phyloP scores from a whole-genome alignment of 2,329 filamentous ascomycete species.

The Teratosphaeria zuluensis region DNA sequence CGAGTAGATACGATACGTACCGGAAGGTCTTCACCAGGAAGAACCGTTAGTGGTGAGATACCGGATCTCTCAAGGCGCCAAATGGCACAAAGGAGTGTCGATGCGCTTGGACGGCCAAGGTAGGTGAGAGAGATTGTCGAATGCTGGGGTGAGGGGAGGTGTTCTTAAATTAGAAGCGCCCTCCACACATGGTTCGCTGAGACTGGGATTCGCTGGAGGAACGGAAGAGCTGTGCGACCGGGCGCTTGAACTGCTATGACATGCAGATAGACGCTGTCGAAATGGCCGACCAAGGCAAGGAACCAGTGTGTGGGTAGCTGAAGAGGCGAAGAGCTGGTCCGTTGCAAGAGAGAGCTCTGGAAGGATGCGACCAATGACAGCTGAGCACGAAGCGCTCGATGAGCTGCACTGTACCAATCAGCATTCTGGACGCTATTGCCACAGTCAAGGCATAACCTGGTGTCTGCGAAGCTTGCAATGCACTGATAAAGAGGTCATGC shows the following conservation, averaged over 20 bases:
- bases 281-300: not conserved
- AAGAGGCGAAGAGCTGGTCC: not conserved
- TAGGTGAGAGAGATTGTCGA: slow-evolving; percentile 8
- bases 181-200: slow-evolving; percentile 21
- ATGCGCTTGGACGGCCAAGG: slow-evolving; percentile 12
- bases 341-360: not conserved
- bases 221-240: not conserved
- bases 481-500: not conserved
- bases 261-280: slow-evolving; percentile 7
- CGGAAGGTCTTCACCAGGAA: slow-evolving; percentile 24
- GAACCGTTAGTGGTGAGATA: slow-evolving; percentile 22
- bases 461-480: not conserved
- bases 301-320: not conserved
- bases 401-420: slow-evolving; percentile 11
- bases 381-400: slow-evolving; percentile 4
- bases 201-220: slow-evolving; percentile 3
- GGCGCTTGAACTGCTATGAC: slow-evolving; percentile 3
- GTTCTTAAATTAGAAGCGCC: slow-evolving; percentile 20
- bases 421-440: slow-evolving; percentile 11
- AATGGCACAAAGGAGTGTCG: slow-evolving; percentile 17
- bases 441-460: not conserved
- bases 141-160: slow-evolving; percentile 7
- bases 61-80: slow-evolving; percentile 24
- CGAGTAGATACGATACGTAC: slow-evolving; percentile 20
- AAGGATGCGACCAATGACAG: slow-evolving; percentile 8